Evolutionary conservation across 2,329 filamentous ascomycete species (phyloP), one percentile per base, ranked within the genome.

Genomic region (Lasiodiplodia theobromae): DNA sequence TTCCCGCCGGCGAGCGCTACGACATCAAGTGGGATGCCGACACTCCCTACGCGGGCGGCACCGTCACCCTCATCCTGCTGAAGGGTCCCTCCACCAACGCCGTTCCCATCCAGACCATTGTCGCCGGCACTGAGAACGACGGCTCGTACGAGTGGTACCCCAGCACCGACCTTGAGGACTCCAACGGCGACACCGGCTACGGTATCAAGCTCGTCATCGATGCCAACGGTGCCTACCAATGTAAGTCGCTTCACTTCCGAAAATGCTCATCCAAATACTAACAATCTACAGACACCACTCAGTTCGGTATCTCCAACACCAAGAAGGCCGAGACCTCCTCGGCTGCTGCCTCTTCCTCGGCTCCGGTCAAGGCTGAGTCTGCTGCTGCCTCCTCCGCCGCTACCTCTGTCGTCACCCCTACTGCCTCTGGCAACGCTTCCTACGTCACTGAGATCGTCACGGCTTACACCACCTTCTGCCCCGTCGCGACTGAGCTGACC

Each of bases 121-220:
- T 82, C 70, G 77, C 73, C 25, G 76, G 77, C 71, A 86, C 87
- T 77, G 71, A 77, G 74, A 90, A 90, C 85, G 82, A 76, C 69
- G 88, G 88, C 69, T 75, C 73, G 71, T 89, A 81, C 82, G 58
- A 71, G 68, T 90, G 87, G 87, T 86, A 84, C 53, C 86, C 86
- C 52, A 73, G 80, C 70, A 76, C 82, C 67, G 71, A 75, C 52
- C 84, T 89, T 69, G 80, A 82, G 73, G 75, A 64, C 47, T 34
- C 23, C 62, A 66, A 76, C 70, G 84, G 86, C 70, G 76, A 75
- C 71, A 83, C 82, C 73, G 84, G 82, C 78, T 90, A 89, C 79
- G 88, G 88, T 70, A 81, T 90, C 75, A 83, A 89, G 76, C 78
- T 91, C 73, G 86, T 90, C 72, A 86, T 86, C 71, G 86, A 89